Conservation (phyloP, 805 yeast genomes). For the Ogataea corticis region DNA sequence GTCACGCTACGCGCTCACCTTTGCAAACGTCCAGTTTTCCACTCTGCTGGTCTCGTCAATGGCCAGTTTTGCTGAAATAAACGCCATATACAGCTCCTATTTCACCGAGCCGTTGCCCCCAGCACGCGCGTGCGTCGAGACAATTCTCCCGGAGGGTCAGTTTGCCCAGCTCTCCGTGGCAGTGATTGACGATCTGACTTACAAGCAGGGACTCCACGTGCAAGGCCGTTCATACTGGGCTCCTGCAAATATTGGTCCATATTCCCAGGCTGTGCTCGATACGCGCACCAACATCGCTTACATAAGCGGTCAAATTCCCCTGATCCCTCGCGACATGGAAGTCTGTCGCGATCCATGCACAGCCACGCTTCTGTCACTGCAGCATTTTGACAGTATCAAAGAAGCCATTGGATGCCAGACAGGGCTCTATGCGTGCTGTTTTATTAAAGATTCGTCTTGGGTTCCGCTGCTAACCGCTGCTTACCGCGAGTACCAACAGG, state of each 20-base stretch:
- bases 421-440: constrained; percentile 55
- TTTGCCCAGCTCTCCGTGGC: constrained; percentile 63
- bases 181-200: constrained; percentile 36
- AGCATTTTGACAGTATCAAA: constrained; percentile 69
- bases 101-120: constrained; percentile 77
- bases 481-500: constrained; percentile 46
- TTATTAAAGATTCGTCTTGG: constrained; percentile 40
- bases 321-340: constrained; percentile 71
- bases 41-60: constrained; percentile 65
- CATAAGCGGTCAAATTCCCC: constrained; percentile 90
- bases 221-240: constrained; percentile 98
- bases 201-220: constrained; percentile 77
- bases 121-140: constrained; percentile 80
- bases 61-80: constrained; percentile 61
- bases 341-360: constrained; percentile 34
- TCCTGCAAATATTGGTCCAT: constrained; percentile 97
- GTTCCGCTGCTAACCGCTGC: constrained; percentile 36
- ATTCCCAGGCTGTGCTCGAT: constrained; percentile 77
- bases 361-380: constrained; percentile 61
- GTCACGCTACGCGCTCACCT: constrained; percentile 29
- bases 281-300: constrained; percentile 49
- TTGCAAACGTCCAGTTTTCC: constrained; percentile 56
- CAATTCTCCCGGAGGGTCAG: constrained; percentile 42
- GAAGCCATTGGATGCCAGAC: constrained; percentile 47
- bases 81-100: constrained; percentile 54